phyloP scores from a whole-genome alignment of 2,329 filamentous ascomycete genomes.

The Leptographium flavum region DNA sequence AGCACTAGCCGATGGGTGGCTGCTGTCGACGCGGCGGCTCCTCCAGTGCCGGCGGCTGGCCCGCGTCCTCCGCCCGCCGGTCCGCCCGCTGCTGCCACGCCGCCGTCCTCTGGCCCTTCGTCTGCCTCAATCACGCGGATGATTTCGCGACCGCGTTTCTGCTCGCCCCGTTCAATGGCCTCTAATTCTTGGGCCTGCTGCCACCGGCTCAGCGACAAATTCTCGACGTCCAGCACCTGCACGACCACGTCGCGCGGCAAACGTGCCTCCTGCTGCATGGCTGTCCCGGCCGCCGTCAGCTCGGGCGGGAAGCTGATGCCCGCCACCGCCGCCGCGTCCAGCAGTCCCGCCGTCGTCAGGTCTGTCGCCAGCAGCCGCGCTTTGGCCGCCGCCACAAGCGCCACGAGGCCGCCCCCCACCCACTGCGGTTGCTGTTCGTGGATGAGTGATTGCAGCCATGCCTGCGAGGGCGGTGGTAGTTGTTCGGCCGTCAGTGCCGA shows the following conservation, averaged over 20 bases:
- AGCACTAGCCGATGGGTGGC: conserved; percentile 69
- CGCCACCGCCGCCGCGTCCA: conserved; percentile 25
- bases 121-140: conserved; percentile 47
- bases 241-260: conserved; percentile 53
- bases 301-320: conserved; percentile 37
- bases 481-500: conserved; percentile 35
- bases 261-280: conserved; percentile 33
- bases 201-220: conserved; percentile 68
- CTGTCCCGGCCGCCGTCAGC: conserved; percentile 28
- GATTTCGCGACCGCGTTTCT: conserved; percentile 63
- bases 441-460: conserved; percentile 53
- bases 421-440: conserved; percentile 18
- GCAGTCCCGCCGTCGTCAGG: conserved; percentile 45
- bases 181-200: conserved; percentile 76
- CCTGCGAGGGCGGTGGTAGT: conserved; percentile 33
- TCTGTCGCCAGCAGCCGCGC: conserved; percentile 70
- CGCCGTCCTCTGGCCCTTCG: conserved; percentile 20
- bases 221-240: conserved; percentile 77
- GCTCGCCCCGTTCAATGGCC: conserved; percentile 57
- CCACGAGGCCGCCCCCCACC: conserved; percentile 41
- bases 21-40: neutral
- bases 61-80: neutral
- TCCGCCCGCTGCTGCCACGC: conserved; percentile 11
- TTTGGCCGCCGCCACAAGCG: conserved; percentile 64
- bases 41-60: conserved; percentile 5